phyloP scores from a whole-genome alignment of 441 rosid genomes.

The Aleurites moluccanus region DNA sequence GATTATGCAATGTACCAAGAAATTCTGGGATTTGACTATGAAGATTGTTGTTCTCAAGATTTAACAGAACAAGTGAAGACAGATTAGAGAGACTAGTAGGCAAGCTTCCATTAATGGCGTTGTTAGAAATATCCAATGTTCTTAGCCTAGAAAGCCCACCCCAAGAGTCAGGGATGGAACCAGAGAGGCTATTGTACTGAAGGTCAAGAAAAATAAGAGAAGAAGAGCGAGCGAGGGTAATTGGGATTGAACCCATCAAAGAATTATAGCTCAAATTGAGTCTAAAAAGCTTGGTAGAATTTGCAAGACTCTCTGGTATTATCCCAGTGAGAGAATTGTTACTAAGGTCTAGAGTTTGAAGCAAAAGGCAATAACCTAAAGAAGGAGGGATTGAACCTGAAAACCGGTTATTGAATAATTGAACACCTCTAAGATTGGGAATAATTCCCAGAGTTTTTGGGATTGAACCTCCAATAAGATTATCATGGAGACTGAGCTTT shows the following conservation, averaged over 20 bases:
- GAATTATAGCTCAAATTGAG: slow-evolving; percentile 70
- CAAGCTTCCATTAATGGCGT: slow-evolving; percentile 48
- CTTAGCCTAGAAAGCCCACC: slow-evolving; percentile 24
- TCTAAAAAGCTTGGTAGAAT: slow-evolving; percentile 61
- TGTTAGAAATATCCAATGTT: slow-evolving; percentile 40
- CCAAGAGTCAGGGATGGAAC: slow-evolving; percentile 53
- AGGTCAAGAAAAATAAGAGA: slow-evolving; percentile 63
- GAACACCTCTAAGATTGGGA: slow-evolving; percentile 71
- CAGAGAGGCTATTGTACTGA: slow-evolving; percentile 66
- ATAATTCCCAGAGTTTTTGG: slow-evolving; percentile 62
- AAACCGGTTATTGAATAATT: slow-evolving; percentile 65
- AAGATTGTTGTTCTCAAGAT: slow-evolving; percentile 41
- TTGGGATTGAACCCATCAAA: slow-evolving; percentile 55
- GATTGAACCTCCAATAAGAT: slow-evolving; percentile 57
- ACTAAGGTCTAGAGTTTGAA: slow-evolving; percentile 72
- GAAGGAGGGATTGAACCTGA: slow-evolving; percentile 70
- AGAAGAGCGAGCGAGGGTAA: slow-evolving; percentile 41
- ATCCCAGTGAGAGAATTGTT: slow-evolving; percentile 55
- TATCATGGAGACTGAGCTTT: slow-evolving; percentile 76
- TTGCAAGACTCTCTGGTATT: slow-evolving; percentile 61
- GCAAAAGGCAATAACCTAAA: slow-evolving; percentile 55
- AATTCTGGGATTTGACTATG: slow-evolving; percentile 47
- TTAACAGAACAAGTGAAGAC: slow-evolving; percentile 40
- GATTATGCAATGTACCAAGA: slow-evolving; percentile 50
- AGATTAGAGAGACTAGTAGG: slow-evolving; percentile 38